A percentile compares a stretch with the other conserved stretches of the same genome.
Conservation (phyloP, 371 early-diverging fungal species). For the Apophysomyces elegans region DNA sequence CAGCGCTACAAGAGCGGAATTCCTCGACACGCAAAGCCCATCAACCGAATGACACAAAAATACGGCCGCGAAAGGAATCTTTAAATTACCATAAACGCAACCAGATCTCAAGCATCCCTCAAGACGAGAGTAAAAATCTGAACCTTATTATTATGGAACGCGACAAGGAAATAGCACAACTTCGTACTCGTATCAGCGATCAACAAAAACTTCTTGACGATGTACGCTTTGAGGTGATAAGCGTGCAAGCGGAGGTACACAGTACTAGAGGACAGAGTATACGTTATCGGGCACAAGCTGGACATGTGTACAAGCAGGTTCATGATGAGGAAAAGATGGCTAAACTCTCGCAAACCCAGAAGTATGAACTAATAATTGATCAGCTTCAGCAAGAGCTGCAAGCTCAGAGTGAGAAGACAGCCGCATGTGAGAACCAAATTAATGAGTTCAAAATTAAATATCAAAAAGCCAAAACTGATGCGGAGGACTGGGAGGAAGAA, state of each 20-base stretch:
- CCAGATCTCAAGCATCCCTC: too few species aligned
- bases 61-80: too few species aligned
- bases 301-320: neutral
- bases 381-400: neutral
- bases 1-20: neutral
- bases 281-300: neutral
- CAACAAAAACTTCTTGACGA: neutral
- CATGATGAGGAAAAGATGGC: neutral
- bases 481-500: slow-evolving; percentile 3
- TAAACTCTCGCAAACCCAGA: too few species aligned
- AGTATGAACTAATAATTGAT: neutral
- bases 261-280: neutral
- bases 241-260: neutral
- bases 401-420: neutral
- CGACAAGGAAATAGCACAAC: neutral
- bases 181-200: neutral
- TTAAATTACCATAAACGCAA: too few species aligned
- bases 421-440: slow-evolving; percentile 2
- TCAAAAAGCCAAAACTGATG: neutral
- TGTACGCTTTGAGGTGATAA: neutral
- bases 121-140: neutral
- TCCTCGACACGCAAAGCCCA: neutral
- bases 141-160: neutral
- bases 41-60: too few species aligned
- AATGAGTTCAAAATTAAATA: neutral